Conservation (phyloP, 441 rosid genomes). For the Euphorbia corollata region DNA sequence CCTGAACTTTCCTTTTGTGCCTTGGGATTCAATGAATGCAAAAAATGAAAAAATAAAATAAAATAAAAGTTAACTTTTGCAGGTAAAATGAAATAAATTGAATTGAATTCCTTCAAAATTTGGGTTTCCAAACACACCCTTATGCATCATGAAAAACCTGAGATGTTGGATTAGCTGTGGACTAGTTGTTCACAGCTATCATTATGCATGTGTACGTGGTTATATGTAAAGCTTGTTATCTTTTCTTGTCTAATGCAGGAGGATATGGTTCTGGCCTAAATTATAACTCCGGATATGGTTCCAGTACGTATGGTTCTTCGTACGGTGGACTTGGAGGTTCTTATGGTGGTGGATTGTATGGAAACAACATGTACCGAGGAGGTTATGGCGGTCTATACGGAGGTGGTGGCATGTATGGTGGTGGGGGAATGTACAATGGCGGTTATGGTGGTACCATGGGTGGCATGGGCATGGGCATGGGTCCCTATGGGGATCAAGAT, state of each 20-base stretch:
- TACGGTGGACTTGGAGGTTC: constrained; percentile 58
- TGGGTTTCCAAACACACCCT: no score
- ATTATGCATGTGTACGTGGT: not conserved
- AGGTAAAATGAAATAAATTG: no score
- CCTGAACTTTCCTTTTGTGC: not conserved
- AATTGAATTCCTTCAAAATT: no score
- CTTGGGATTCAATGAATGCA: not conserved
- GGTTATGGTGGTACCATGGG: constrained; percentile 75
- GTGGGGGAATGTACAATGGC: constrained; percentile 58
- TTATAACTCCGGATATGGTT: constrained; percentile 60
- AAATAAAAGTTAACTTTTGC: no score
- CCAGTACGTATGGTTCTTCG: constrained; percentile 58
- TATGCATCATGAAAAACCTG: not conserved
- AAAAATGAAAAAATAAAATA: not conserved
- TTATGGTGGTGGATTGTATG: constrained; percentile 66
- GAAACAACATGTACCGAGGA: constrained; percentile 66
- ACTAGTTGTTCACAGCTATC: not conserved
- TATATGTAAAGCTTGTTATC: constrained; percentile 9
- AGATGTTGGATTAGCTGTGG: not conserved
- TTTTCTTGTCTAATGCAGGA: constrained; percentile 34
- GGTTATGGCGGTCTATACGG: constrained; percentile 67
- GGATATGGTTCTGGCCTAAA: constrained; percentile 58
- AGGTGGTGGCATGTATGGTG: constrained; percentile 51
- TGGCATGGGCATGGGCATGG: constrained; percentile 81
- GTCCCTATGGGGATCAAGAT: constrained; percentile 81